Evolutionary conservation across 352 stramenopile species (phyloP).

Genomic region (Pythium guiyangense): DNA sequence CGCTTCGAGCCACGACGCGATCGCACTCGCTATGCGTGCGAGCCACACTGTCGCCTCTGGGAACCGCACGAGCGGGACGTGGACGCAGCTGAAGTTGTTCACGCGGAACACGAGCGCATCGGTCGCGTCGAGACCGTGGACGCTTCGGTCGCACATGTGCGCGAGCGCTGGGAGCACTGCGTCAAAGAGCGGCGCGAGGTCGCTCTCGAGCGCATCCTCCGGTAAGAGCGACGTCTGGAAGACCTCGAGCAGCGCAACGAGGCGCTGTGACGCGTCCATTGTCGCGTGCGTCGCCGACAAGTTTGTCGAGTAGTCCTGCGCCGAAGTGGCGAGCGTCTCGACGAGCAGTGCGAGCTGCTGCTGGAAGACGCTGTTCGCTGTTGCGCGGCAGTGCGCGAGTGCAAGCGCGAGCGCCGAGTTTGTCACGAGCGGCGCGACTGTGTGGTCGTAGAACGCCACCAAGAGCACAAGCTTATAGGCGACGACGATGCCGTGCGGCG

Average conservation of each 20-base stretch:
- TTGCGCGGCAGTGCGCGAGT: constrained; percentile 32
- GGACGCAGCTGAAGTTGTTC: constrained; percentile 72
- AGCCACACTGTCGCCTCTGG: constrained; percentile 38
- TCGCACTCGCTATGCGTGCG: constrained; percentile 21
- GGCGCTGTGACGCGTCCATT: constrained; percentile 51
- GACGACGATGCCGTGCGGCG: constrained; percentile 47
- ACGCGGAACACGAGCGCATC: constrained; percentile 65
- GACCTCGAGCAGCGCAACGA: constrained; percentile 53
- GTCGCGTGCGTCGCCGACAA: constrained; percentile 49
- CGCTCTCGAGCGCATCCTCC: constrained; percentile 40
- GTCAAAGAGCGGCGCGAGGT: constrained; percentile 53
- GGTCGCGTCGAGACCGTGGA: constrained; percentile 26
- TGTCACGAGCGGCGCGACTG: constrained; percentile 40
- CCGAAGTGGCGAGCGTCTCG: constrained; percentile 32
- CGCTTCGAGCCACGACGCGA: constrained; percentile 30
- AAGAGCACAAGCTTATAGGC: constrained; percentile 67
- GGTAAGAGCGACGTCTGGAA: constrained; percentile 54
- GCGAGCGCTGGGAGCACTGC: constrained; percentile 37
- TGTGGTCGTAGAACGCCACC: constrained; percentile 63
- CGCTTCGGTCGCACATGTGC: constrained; percentile 44
- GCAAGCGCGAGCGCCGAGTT: constrained; percentile 25
- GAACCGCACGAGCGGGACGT: constrained; percentile 38
- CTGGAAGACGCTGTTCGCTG: constrained; percentile 40
- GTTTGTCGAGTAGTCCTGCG: constrained; percentile 56
- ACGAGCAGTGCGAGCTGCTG: constrained; percentile 52